phyloP scores from a whole-genome alignment of 192 early-diverging fungal genomes.

The Coemansia sp. region DNA sequence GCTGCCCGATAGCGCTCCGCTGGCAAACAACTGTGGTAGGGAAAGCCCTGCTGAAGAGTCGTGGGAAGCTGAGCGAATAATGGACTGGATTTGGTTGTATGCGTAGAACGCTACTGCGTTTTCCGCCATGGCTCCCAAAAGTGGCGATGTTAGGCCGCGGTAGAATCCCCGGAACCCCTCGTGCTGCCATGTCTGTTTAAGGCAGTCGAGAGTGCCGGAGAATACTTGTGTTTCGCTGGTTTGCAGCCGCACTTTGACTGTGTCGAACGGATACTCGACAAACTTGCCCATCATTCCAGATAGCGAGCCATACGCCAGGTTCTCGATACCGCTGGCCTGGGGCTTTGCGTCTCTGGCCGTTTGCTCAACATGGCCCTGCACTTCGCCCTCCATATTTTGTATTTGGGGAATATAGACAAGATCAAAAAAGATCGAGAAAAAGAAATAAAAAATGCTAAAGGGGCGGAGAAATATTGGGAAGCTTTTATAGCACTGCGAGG shows the following conservation, averaged over 20 bases:
- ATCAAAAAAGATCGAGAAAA: neutral
- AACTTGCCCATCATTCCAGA: conserved; percentile 89
- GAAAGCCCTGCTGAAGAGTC: conserved; percentile 51
- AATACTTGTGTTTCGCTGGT: conserved; percentile 64
- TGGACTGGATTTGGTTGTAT: conserved; percentile 78
- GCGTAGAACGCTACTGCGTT: conserved; percentile 87
- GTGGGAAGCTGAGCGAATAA: conserved; percentile 53
- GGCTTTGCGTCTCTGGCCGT: conserved; percentile 1
- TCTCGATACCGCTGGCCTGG: conserved; percentile 27
- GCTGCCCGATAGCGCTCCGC: conserved; percentile 83
- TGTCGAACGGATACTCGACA: conserved; percentile 96
- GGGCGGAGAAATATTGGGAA: neutral
- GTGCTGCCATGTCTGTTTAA: conserved; percentile 65
- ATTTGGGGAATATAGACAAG: neutral
- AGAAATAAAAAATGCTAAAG: neutral
- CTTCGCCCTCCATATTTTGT: conserved; percentile 39
- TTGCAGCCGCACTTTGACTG: conserved; percentile 91
- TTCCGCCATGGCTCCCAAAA: conserved; percentile 92
- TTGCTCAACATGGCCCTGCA: conserved; percentile 17
- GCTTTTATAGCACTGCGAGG: neutral
- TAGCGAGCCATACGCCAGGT: conserved; percentile 54
- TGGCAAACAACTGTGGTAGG: conserved; percentile 67
- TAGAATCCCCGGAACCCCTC: conserved; percentile 88
- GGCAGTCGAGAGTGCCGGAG: conserved; percentile 77
- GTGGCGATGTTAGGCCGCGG: conserved; percentile 86